Conservation (phyloP, 2,329 filamentous ascomycete species). For the Rutstroemia sydowiana region DNA sequence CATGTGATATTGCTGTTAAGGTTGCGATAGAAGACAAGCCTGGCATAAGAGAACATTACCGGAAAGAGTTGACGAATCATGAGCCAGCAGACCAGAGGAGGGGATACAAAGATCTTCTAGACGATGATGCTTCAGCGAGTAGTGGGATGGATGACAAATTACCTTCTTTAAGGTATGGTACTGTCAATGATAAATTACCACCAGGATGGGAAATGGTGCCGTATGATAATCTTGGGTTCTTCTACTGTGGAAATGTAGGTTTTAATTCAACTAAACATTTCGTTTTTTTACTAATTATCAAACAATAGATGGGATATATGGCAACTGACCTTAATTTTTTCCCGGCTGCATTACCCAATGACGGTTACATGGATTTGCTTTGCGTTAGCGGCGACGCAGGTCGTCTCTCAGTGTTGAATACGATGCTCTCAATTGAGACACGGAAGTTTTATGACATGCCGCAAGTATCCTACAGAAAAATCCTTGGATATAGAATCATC, state of each 20-base stretch:
- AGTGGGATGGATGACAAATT: constrained; percentile 43
- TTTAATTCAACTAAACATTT: not conserved
- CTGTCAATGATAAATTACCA: constrained; percentile 68
- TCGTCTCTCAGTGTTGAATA: constrained; percentile 56
- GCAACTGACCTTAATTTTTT: constrained; percentile 83
- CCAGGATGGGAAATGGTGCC: constrained; percentile 67
- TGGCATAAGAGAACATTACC: constrained; percentile 67
- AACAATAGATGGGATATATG: constrained; percentile 77
- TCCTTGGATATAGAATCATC: constrained; percentile 78
- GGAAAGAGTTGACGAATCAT: constrained; percentile 34
- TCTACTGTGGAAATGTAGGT: constrained; percentile 82
- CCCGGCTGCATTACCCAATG: constrained; percentile 69
- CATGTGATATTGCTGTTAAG: constrained; percentile 82
- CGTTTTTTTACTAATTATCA: not conserved
- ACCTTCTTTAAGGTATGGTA: constrained; percentile 71
- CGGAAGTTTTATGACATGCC: constrained; percentile 73
- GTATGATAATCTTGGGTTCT: constrained; percentile 76
- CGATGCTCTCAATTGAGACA: constrained; percentile 65
- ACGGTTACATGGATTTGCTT: constrained; percentile 81
- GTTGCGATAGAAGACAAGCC: constrained; percentile 71
- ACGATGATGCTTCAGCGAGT: constrained; percentile 29
- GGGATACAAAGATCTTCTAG: constrained; percentile 24
- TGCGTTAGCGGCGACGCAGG: constrained; percentile 71
- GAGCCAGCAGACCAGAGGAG: constrained; percentile 24
- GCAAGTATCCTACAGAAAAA: constrained; percentile 73